phyloP scores from a whole-genome alignment of 352 stramenopile species.

The Thraustochytrium sp. region DNA sequence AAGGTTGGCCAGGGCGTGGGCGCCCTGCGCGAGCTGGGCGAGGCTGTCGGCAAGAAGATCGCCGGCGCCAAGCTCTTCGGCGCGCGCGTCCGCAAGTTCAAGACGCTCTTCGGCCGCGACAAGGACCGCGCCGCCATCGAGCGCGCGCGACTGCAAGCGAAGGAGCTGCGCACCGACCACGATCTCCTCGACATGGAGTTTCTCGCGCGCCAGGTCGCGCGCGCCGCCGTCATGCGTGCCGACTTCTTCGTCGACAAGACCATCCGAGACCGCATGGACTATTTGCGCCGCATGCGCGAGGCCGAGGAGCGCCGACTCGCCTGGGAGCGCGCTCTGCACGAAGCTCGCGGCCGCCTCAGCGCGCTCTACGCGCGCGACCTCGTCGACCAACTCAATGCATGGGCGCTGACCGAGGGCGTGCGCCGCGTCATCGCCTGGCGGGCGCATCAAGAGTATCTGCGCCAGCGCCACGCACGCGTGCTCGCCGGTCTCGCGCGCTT shows the following conservation, averaged over 20 bases:
- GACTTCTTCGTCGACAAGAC: slow-evolving; percentile 1
- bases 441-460: background rate
- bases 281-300: background rate
- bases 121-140: background rate
- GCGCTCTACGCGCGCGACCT: background rate
- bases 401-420: background rate
- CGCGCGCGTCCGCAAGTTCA: background rate
- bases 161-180: background rate
- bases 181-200: background rate
- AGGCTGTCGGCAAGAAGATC: background rate
- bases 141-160: background rate
- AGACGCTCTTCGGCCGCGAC: background rate
- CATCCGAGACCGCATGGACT: background rate
- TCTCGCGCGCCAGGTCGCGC: background rate
- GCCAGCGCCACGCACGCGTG: background rate
- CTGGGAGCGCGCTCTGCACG: background rate
- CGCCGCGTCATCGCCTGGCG: background rate
- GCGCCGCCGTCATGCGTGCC: background rate
- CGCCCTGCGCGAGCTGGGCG: background rate
- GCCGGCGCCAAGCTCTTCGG: background rate
- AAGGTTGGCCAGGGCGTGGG: too few relatives aligned
- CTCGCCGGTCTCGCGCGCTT: background rate
- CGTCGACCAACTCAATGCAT: background rate
- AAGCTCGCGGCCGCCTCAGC: background rate
- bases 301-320: background rate